Evolutionary conservation across 441 rosid genomes (phyloP), one percentile per base, ranked within the genome.

Genomic region (Populus hybrid): DNA sequence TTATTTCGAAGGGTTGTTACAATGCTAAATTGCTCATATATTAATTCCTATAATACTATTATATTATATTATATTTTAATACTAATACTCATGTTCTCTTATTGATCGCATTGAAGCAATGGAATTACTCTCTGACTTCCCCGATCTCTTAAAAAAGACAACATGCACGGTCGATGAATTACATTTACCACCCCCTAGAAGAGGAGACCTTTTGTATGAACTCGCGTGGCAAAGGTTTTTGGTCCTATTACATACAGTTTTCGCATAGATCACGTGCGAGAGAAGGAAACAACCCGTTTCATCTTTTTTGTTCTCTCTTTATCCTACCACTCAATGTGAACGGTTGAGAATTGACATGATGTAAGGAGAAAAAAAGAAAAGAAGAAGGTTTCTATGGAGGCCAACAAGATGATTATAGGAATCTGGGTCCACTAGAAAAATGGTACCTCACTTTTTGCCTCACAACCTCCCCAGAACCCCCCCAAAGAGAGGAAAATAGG

Each of bases 301-400:
- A 36, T 53, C 28, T 59, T 72, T 78, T 36, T 6, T 59, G 31
- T 71, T 69, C 76, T 50, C 82, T 73, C 80, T 79, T 75, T 81
- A 74, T 79, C 77, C 76, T 40, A 77, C 82, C 80, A 33, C 73
- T 75, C 82, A 68, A 56, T 38, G 76, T 84, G 78, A 70, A 86
- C 68, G 82, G 89, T 80, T 64, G 72, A 84, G 75, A 71, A 71
- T 81, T 64, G 78, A 78, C 9, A 53, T 53, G n/a, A 16, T 53
- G 78, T 76, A 29, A 29, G 31, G 31, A 29, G 2, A 66, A 82
- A 63, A 74, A 68, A 59, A 61, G 64, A 29, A 29, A 29, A 29
- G 78, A 78, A 29, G 31, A 29, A 29, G 84, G 69, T 50, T 70
- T 80, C 82, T 69, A 40, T 78, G 31, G 67, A 82, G 31, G 61